Base-by-base conservation (phyloP, 2,329 filamentous ascomycete species). In the Fusarium circinatum region DNA sequence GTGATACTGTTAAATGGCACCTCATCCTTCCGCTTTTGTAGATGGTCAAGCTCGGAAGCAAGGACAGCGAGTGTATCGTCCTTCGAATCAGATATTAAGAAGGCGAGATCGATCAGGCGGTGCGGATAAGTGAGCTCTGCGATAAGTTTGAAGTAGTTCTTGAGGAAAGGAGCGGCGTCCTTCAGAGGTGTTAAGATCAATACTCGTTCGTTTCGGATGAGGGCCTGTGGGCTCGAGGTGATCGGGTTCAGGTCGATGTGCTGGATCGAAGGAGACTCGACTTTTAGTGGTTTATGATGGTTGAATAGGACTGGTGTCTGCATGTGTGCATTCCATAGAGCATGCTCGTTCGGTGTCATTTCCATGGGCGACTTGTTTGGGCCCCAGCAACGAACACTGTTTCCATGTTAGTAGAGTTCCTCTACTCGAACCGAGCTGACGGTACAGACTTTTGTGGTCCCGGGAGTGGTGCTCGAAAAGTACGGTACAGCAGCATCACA, bases 241-340 rank as follows among this genome's bases (percentile, higher is more conserved):
- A 98, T 91, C 12, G 89, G 87, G 82, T 99, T 98, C 68, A 99
- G 90, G 82, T 98, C 89, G 80, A 98, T 86, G 73, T 92, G 90
- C 75, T 92, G 83, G 83, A 99, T 97, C 60, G 91, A 91, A 62
- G 89, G 90, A 68, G 92, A 90, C 82, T 98, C 96, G 84, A 98
- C 87, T 81, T 93, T 91, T 79, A 98, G 88, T 41, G 96, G 92
- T 73, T 93, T 91, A 83, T 98, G 96, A 83, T 96, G 94, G 85
- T 99, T 99, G 88, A 97, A 98, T 75, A 98, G 90, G 77, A 99
- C 95, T 56, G 96, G 96, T 8, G 96, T 98, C 78, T 95, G 92
- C 72, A 96, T 86, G 80, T 98, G 95, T 65, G 91, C 91, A 76
- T 93, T 92, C 96, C 96, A 99, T 74, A 94, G 89, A 71, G 92